phyloP scores from a whole-genome alignment of 805 yeast genomes.

The Candida sakaeoensis region DNA sequence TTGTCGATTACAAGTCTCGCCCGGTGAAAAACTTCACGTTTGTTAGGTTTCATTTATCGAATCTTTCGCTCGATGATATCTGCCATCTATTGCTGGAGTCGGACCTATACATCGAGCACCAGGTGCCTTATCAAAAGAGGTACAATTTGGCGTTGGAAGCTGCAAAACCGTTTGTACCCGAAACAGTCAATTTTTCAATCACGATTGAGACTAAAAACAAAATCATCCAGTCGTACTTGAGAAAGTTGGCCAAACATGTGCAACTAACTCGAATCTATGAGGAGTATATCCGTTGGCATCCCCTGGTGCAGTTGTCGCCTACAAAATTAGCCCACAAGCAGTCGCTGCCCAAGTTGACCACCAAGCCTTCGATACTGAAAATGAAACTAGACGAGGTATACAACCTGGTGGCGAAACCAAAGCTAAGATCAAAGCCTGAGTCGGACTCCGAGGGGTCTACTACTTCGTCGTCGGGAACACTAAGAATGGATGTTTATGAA shows the following conservation, averaged over 20 bases:
- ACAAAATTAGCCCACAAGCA: conserved; percentile 1
- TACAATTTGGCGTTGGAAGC: conserved; percentile 35
- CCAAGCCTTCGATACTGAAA: conserved; percentile 8
- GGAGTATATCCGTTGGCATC: conserved; percentile 18
- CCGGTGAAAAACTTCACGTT: conserved; percentile 19
- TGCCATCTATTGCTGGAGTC: conserved; percentile 38
- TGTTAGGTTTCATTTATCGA: conserved; percentile 17
- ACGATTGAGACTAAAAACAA: conserved; percentile 32
- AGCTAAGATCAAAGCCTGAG: not conserved
- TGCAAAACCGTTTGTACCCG: conserved; percentile 12
- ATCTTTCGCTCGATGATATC: conserved; percentile 15
- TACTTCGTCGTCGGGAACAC: not conserved
- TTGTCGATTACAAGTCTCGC: conserved; percentile 18
- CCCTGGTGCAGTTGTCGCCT: conserved; percentile 8
- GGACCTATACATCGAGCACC: conserved; percentile 56
- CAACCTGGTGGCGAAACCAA: conserved; percentile 21
- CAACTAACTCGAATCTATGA: conserved; percentile 65
- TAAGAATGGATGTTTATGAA: conserved; percentile 20
- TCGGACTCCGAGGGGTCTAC: not conserved
- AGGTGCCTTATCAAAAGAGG: conserved; percentile 34
- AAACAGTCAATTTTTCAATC: conserved; percentile 7
- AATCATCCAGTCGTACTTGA: conserved; percentile 48
- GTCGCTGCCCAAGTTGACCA: conserved; percentile 13
- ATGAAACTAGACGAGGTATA: conserved; percentile 16
- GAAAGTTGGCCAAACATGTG: conserved; percentile 52